Percentiles rank a stretch among this genome's conserved stretches.
Conservation (phyloP, 23 red algal species). For the Gracilaria gracilis region DNA sequence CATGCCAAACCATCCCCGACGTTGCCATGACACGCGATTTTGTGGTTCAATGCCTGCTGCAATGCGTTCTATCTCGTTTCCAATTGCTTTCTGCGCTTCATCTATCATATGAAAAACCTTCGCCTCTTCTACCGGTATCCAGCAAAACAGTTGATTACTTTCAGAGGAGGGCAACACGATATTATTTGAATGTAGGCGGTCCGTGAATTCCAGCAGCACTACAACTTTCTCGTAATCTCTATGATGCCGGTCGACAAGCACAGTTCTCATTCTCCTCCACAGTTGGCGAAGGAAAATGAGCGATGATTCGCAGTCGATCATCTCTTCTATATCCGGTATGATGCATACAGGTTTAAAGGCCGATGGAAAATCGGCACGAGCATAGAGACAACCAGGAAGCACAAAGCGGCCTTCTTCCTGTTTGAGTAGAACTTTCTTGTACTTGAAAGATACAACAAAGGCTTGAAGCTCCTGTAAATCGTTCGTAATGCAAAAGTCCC, state of each 20-base stretch:
- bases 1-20: constrained; percentile 7
- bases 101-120: background rate
- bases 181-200: constrained; percentile 1
- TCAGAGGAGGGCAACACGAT: background rate
- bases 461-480: constrained; percentile 34
- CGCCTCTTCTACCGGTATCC: constrained; percentile 11
- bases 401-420: background rate
- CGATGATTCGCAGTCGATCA: constrained; percentile 5
- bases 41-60: constrained; percentile 9
- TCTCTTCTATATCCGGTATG: background rate
- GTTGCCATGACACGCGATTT: constrained; percentile 10
- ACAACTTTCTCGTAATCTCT: constrained; percentile 4
- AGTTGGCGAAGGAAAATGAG: constrained; percentile 1
- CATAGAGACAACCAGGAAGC: constrained; percentile 12
- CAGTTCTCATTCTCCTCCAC: constrained; percentile 9
- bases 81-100: background rate
- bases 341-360: constrained; percentile 22
- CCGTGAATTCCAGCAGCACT: constrained; percentile 8
- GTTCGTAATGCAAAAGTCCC: background rate
- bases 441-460: constrained; percentile 5
- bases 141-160: background rate
- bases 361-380: constrained; percentile 4
- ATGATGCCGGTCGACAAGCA: background rate
- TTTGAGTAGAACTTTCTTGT: constrained; percentile 17
- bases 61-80: background rate